A percentile compares a stretch with the other conserved stretches of the same genome.
phyloP scores from a whole-genome alignment of 306 rosid genomes.

The Canavalia ensiformis region DNA sequence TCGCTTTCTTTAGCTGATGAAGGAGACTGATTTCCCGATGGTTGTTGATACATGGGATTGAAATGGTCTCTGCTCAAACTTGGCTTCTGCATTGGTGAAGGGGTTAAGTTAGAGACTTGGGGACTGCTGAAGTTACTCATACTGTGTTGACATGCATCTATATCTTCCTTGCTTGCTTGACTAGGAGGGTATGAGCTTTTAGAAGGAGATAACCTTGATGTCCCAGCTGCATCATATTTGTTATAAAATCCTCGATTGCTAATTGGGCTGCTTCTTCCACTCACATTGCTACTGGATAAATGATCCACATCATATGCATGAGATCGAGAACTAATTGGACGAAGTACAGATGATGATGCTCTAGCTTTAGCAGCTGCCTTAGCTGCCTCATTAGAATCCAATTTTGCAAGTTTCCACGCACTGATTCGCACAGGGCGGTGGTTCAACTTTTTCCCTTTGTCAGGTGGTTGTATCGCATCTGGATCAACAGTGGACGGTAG shows the following conservation, averaged over 20 bases:
- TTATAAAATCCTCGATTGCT: slow-evolving; percentile 67
- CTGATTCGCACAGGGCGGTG: slow-evolving; percentile 76
- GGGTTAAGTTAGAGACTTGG: slow-evolving; percentile 63
- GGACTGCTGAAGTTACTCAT: slow-evolving; percentile 81
- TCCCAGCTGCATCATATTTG: slow-evolving; percentile 63
- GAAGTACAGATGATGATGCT: slow-evolving; percentile 93
- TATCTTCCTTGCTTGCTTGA: slow-evolving; percentile 77
- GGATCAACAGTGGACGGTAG: slow-evolving; percentile 90
- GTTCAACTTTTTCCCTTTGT: slow-evolving; percentile 61
- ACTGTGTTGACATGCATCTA: slow-evolving; percentile 63
- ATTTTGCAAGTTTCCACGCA: slow-evolving; percentile 90
- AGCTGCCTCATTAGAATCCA: slow-evolving; percentile 80
- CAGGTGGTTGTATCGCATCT: slow-evolving; percentile 69
- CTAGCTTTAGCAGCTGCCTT: slow-evolving; percentile 86
- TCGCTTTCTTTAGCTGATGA: slow-evolving; percentile 59
- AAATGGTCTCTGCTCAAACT: slow-evolving; percentile 61
- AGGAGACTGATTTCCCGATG: slow-evolving; percentile 64
- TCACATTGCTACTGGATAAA: slow-evolving; percentile 74
- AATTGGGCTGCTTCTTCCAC: slow-evolving; percentile 83
- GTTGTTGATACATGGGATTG: slow-evolving; percentile 77
- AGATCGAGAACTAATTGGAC: slow-evolving; percentile 68
- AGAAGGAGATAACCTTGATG: slow-evolving; percentile 71
- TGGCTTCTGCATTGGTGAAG: slow-evolving; percentile 61
- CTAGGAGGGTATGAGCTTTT: slow-evolving; percentile 80
- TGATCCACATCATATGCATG: slow-evolving; percentile 66